These are phyloP conservation scores for Aethionema arabicum DNA, from an alignment of 345 rosid genomes.

Conservation along the genomic window DNA sequence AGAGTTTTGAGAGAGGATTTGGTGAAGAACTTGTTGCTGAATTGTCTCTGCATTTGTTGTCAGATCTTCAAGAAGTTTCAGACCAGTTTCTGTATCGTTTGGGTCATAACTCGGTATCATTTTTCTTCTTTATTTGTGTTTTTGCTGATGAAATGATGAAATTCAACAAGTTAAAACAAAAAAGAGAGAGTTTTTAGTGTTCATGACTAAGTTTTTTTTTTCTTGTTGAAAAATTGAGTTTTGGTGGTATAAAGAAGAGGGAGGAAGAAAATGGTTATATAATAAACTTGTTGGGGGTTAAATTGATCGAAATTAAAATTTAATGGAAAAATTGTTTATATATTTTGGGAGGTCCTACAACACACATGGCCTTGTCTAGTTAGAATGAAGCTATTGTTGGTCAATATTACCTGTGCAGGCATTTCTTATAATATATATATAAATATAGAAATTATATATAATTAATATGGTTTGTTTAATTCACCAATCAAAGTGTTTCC, in stretches of 20 bases:
- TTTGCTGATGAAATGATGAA: slow-evolving; percentile 34
- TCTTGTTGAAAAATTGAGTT: slow-evolving; percentile 18
- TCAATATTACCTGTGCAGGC: slow-evolving; percentile 54
- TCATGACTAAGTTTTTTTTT: not conserved
- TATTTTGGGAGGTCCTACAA: slow-evolving; percentile 70
- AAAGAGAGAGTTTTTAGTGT: not conserved
- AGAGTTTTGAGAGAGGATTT: slow-evolving; percentile 58
- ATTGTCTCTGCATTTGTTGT: slow-evolving; percentile 59
- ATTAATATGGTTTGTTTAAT: slow-evolving; percentile 21
- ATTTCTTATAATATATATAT: slow-evolving; percentile 20
- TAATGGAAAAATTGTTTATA: slow-evolving; percentile 22
- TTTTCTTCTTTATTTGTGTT: slow-evolving; percentile 31
- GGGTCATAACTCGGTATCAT: slow-evolving; percentile 78
- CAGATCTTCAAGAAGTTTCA: slow-evolving; percentile 69
- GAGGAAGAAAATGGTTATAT: slow-evolving; percentile 52
- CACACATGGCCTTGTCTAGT: slow-evolving; percentile 85
- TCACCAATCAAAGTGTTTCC: slow-evolving; percentile 39
- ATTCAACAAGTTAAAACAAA: not conserved
- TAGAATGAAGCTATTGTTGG: slow-evolving; percentile 56
- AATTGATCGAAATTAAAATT: slow-evolving; percentile 32
- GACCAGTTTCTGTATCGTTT: slow-evolving; percentile 66
- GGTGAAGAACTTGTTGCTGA: slow-evolving; percentile 55
- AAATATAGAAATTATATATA: not conserved
- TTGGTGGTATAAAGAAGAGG: slow-evolving; percentile 38
- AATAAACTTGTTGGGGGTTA: slow-evolving; percentile 41